Evolutionary conservation across 2,329 filamentous ascomycete genomes (phyloP).

Genomic region (Pseudovirgaria hyperparasitica): DNA sequence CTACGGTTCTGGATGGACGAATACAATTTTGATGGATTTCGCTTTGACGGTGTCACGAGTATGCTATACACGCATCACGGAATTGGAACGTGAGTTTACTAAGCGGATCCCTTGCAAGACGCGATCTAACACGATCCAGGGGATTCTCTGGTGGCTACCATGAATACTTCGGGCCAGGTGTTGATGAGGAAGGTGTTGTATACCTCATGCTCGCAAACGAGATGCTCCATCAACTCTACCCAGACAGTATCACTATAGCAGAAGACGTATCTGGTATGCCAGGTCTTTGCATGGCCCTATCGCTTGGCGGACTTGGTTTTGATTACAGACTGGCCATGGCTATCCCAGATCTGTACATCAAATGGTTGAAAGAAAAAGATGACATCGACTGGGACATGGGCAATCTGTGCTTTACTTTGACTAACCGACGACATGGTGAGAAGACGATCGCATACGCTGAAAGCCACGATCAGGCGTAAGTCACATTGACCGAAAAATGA

Average conservation of each 20-base stretch:
- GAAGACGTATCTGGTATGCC: conserved; percentile 99
- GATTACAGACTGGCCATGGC: conserved; percentile 98
- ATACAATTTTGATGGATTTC: conserved; percentile 91
- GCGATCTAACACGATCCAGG: conserved; percentile 32
- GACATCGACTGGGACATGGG: conserved; percentile 89
- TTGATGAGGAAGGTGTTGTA: conserved; percentile 86
- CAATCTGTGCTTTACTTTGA: conserved; percentile 73
- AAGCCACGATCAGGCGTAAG: conserved; percentile 94
- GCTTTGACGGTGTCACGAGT: conserved; percentile 95
- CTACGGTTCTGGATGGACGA: conserved; percentile 99
- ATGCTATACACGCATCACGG: conserved; percentile 96
- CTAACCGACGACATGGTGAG: conserved; percentile 86
- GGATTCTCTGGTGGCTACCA: conserved; percentile 97
- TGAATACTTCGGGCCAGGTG: conserved; percentile 82
- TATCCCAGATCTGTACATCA: conserved; percentile 98
- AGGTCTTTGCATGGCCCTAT: conserved; percentile 76
- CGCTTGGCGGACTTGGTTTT: conserved; percentile 84
- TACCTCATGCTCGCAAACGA: conserved; percentile 97
- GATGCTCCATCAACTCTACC: conserved; percentile 84
- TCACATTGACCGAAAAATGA: conserved; percentile 9
- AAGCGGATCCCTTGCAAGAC: not conserved
- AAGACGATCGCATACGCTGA: conserved; percentile 98
- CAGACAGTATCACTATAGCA: conserved; percentile 78
- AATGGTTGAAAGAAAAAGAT: conserved; percentile 85
- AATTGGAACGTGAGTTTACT: conserved; percentile 70